Evolutionary conservation across 208 protist species (phyloP).

Genomic region (Jaenimonas drosophilae): DNA sequence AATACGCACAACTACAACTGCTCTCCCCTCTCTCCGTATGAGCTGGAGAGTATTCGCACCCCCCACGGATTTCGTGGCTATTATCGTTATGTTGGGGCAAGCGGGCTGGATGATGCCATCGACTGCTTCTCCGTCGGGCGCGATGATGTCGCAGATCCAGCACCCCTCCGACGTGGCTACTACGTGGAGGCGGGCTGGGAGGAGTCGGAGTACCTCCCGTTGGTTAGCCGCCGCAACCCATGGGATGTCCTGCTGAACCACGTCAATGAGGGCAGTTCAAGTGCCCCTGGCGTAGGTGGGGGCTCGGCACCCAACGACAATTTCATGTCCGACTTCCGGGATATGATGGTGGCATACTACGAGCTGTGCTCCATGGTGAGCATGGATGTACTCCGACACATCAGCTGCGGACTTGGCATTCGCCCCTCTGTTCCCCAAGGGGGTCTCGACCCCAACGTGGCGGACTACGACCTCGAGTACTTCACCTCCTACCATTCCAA

Average conservation of each 20-base stretch:
- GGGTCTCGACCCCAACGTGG: slow-evolving; percentile 24
- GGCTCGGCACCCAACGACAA: slow-evolving; percentile 32
- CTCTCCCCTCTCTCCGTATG: slow-evolving; percentile 47
- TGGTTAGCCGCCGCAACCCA: slow-evolving; percentile 72
- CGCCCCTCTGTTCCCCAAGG: slow-evolving; percentile 61
- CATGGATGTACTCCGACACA: slow-evolving; percentile 78
- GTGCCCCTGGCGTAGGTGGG: neutral
- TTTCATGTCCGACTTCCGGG: slow-evolving; percentile 77
- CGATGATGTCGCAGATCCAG: slow-evolving; percentile 52
- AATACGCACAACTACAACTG: slow-evolving; percentile 56
- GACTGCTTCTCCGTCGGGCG: slow-evolving; percentile 84
- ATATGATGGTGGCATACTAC: slow-evolving; percentile 84
- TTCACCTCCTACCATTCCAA: slow-evolving; percentile 69
- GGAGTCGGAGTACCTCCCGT: slow-evolving; percentile 43
- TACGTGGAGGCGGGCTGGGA: slow-evolving; percentile 62
- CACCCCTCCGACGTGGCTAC: slow-evolving; percentile 54
- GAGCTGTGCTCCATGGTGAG: slow-evolving; percentile 67
- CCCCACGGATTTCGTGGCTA: slow-evolving; percentile 68
- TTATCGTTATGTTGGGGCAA: slow-evolving; percentile 81
- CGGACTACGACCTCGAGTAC: slow-evolving; percentile 71
- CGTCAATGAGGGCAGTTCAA: slow-evolving; percentile 14
- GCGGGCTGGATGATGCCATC: slow-evolving; percentile 74
- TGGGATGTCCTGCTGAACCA: slow-evolving; percentile 72
- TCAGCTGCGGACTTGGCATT: slow-evolving; percentile 78
- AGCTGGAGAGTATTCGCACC: slow-evolving; percentile 65